These are phyloP conservation scores for Termitomyces heimii DNA, from an alignment of 768 basidiomycete species.

Conservation along the genomic window DNA sequence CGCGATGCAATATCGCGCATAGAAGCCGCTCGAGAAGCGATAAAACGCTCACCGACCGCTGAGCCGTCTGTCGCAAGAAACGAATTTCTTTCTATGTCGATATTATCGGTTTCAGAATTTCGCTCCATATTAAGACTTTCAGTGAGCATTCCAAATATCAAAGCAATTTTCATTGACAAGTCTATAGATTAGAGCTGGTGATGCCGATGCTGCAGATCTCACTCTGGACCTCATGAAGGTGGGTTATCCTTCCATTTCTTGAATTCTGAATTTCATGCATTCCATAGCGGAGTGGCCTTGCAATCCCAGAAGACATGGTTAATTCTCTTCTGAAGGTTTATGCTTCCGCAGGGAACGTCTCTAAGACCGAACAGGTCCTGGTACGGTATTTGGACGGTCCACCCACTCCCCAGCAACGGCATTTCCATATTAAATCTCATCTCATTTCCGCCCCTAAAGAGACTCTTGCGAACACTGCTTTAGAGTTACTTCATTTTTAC, in stretches of 20 bases:
- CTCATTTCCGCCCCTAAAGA: constrained; percentile 42
- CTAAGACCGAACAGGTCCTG: constrained; percentile 40
- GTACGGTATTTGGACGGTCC: constrained; percentile 29
- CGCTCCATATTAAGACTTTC: constrained; percentile 45
- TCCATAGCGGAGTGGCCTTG: constrained; percentile 34
- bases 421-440: constrained; percentile 69
- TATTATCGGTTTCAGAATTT: constrained; percentile 49
- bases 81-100: constrained; percentile 32
- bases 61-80: constrained; percentile 6
- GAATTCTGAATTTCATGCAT: neutral
- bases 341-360: constrained; percentile 38
- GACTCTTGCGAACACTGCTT: constrained; percentile 54
- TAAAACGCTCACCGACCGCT: constrained; percentile 10
- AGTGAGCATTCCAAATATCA: constrained; percentile 26
- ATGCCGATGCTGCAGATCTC: constrained; percentile 41
- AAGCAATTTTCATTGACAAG: constrained; percentile 1
- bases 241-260: neutral
- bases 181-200: constrained; percentile 39
- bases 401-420: constrained; percentile 53
- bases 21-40: constrained; percentile 19
- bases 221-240: constrained; percentile 55
- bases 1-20: constrained; percentile 28
- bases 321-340: constrained; percentile 45
- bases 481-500: constrained; percentile 64
- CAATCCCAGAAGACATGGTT: constrained; percentile 35